phyloP scores from a whole-genome alignment of 371 early-diverging fungal species.

The Apophysomyces ossiformis region DNA sequence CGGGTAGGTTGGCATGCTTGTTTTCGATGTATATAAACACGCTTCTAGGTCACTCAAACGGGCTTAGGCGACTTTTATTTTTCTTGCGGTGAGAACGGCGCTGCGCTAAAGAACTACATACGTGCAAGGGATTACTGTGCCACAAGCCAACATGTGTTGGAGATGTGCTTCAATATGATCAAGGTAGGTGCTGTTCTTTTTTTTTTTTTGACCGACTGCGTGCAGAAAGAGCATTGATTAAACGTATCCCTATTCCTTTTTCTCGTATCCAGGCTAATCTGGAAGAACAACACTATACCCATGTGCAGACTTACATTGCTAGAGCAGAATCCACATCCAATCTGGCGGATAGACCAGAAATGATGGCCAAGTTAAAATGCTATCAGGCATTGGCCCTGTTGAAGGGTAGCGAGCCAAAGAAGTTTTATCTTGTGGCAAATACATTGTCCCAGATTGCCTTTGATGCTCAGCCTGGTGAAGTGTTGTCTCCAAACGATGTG shows the following conservation, averaged over 20 bases:
- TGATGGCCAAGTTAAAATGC: conserved; percentile 69
- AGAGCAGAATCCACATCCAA: conserved; percentile 77
- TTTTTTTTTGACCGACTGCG: neutral
- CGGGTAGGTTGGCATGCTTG: conserved; percentile 52
- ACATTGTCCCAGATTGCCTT: conserved; percentile 69
- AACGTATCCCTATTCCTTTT: neutral
- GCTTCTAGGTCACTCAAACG: conserved; percentile 67
- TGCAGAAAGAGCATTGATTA: neutral
- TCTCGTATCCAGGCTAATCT: conserved; percentile 61
- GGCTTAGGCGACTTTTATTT: conserved; percentile 80
- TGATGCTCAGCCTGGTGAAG: conserved; percentile 52
- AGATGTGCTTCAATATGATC: conserved; percentile 83
- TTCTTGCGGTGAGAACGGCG: conserved; percentile 68
- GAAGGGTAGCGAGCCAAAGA: conserved; percentile 35
- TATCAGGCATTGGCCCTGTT: conserved; percentile 71
- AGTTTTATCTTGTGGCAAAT: conserved; percentile 66
- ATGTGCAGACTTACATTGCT: conserved; percentile 73
- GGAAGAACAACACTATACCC: conserved; percentile 68
- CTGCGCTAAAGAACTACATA: conserved; percentile 71
- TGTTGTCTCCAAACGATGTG: conserved; percentile 81
- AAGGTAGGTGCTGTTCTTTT: neutral
- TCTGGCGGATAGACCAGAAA: conserved; percentile 59
- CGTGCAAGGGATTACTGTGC: conserved; percentile 82
- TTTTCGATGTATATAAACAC: neutral
- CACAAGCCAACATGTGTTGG: conserved; percentile 72